These are phyloP conservation scores for Coemansia sp. DNA, from an alignment of 192 early-diverging fungal genomes.

Conservation along the genomic window DNA sequence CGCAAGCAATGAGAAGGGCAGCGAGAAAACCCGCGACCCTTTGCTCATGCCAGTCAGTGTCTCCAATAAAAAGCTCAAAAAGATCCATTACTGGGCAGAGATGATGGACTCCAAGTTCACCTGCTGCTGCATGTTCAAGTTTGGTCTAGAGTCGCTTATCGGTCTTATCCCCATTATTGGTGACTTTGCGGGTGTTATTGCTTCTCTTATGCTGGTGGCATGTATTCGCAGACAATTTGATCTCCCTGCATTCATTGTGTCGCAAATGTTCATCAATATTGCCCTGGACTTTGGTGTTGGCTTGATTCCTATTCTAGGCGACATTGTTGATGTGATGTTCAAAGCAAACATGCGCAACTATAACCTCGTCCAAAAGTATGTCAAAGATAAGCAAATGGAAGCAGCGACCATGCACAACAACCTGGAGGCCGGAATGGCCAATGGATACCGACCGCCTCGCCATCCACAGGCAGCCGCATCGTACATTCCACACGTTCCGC, in stretches of 20 bases:
- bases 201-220: constrained; percentile 35
- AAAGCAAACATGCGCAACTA: constrained; percentile 55
- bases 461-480: constrained; percentile 13
- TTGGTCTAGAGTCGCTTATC: constrained; percentile 47
- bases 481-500: constrained; percentile 20
- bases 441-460: neutral
- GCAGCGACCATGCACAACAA: neutral
- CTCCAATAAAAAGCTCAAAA: constrained; percentile 27
- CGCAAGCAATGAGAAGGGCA: neutral
- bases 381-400: constrained; percentile 12
- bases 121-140: constrained; percentile 41
- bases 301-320: constrained; percentile 51
- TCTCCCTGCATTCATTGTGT: constrained; percentile 30
- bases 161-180: constrained; percentile 49
- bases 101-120: constrained; percentile 27
- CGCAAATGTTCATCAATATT: constrained; percentile 51
- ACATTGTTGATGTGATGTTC: constrained; percentile 46
- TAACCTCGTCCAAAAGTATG: constrained; percentile 32
- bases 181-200: constrained; percentile 40
- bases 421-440: constrained; percentile 17
- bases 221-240: constrained; percentile 24
- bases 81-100: constrained; percentile 21
- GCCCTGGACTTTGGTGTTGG: constrained; percentile 47
- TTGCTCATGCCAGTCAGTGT: constrained; percentile 16
- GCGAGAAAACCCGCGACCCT: constrained; percentile 32